A percentile compares a stretch with the other conserved stretches of the same genome.
Conservation (phyloP, 164 flowering plant genomes). For the Stephania yunnanensis region DNA sequence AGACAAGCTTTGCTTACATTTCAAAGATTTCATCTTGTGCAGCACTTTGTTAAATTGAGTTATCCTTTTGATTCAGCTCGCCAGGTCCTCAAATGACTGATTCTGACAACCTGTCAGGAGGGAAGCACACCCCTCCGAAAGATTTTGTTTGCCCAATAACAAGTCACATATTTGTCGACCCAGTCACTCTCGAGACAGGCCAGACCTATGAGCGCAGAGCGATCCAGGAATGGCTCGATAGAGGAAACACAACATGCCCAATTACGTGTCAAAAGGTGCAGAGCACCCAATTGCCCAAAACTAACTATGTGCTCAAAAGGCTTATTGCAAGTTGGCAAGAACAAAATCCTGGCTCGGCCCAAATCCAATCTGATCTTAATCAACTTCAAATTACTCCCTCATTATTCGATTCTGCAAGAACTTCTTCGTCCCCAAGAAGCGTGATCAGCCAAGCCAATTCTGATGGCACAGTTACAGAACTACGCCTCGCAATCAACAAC, state of each 20-base stretch:
- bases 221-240: conserved; percentile 74
- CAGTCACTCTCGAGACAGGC: conserved; percentile 85
- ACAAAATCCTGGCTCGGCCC: conserved; percentile 28
- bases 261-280: conserved; percentile 70
- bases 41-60: conserved; percentile 9
- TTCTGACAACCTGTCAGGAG: conserved; percentile 28
- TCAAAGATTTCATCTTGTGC: not conserved
- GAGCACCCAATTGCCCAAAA: conserved; percentile 60
- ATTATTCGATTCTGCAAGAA: conserved; percentile 19
- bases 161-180: conserved; percentile 60
- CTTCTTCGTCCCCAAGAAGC: conserved; percentile 52
- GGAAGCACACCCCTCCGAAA: conserved; percentile 60
- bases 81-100: conserved; percentile 39
- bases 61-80: conserved; percentile 28
- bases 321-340: conserved; percentile 82
- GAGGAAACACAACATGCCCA: conserved; percentile 77
- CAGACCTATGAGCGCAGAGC: conserved; percentile 82
- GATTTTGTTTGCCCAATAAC: conserved; percentile 88
- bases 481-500: conserved; percentile 42
- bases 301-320: conserved; percentile 72
- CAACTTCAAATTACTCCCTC: conserved; percentile 13
- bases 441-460: conserved; percentile 51
- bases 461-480: conserved; percentile 42
- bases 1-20: not conserved
- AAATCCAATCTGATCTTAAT: conserved; percentile 18